phyloP scores from a whole-genome alignment of 768 basidiomycete species.

The Mycena latifolia region DNA sequence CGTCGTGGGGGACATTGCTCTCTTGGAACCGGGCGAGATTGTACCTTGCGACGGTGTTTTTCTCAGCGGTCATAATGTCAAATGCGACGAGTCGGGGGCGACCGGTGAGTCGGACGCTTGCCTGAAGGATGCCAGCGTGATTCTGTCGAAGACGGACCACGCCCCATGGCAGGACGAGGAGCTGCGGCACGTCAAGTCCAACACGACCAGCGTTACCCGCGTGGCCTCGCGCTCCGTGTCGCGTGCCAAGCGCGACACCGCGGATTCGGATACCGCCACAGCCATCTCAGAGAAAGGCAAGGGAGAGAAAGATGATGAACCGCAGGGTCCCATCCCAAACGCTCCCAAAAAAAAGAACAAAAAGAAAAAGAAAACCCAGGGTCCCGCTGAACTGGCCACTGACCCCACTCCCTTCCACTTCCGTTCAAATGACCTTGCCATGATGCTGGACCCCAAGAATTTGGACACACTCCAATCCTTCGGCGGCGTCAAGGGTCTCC shows the following conservation, averaged over 20 bases:
- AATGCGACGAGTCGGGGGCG: constrained; percentile 95
- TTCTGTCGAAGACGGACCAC: no score
- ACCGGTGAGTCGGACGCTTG: constrained; percentile 98
- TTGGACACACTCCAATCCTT: constrained; percentile 72
- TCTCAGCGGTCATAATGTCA: constrained; percentile 91
- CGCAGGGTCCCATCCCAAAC: no score
- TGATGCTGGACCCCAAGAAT: constrained; percentile 91
- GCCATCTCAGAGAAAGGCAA: constrained; percentile 30
- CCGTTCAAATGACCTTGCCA: constrained; percentile 82
- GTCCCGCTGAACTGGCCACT: constrained; percentile 51
- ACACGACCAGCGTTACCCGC: constrained; percentile 50
- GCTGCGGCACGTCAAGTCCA: constrained; percentile 54
- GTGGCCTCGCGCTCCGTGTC: constrained; percentile 44
- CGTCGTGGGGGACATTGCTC: constrained; percentile 93
- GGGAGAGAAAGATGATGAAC: constrained; percentile 37
- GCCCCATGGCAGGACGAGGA: constrained; percentile 40
- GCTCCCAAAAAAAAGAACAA: no score
- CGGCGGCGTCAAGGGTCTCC: constrained; percentile 77
- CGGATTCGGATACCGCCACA: constrained; percentile 33
- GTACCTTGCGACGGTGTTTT: constrained; percentile 97
- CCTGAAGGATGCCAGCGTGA: no score
- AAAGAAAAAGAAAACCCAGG: no score
- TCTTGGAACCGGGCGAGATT: constrained; percentile 95
- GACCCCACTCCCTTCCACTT: constrained; percentile 81
- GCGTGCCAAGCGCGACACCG: constrained; percentile 39